Evolutionary conservation across 176 grass and related monocot genomes (phyloP).

Genomic region (Juncus inflexus): DNA sequence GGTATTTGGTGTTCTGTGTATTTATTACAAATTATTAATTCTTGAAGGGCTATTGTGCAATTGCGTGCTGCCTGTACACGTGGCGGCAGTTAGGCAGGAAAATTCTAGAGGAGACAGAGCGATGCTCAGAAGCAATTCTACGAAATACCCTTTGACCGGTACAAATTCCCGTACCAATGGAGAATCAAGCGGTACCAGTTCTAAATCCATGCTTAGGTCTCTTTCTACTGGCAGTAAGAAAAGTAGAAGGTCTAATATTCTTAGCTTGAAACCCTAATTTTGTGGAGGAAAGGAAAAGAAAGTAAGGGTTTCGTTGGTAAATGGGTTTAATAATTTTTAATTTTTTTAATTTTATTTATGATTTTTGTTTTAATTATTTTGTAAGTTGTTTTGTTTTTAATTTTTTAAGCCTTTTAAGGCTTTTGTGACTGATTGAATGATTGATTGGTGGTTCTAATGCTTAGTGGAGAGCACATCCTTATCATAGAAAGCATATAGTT

Average conservation of each 20-base stretch:
- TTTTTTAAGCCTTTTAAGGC: constrained; percentile 16
- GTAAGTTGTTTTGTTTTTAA: constrained; percentile 13
- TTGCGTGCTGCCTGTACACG: constrained; percentile 24
- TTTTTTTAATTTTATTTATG: neutral
- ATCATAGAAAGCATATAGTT: too few species aligned
- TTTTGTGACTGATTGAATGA: neutral
- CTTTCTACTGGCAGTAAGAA: constrained; percentile 27
- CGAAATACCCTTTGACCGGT: constrained; percentile 11
- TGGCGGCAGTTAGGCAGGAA: constrained; percentile 17
- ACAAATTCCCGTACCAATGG: neutral
- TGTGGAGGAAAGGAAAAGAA: constrained; percentile 12
- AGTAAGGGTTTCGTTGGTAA: constrained; percentile 10
- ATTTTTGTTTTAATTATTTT: constrained; percentile 24
- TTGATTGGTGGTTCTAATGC: too few species aligned
- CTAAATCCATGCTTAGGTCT: constrained; percentile 25
- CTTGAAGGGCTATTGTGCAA: constrained; percentile 30
- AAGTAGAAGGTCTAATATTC: constrained; percentile 12
- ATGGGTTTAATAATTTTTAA: constrained; percentile 10
- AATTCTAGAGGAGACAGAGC: constrained; percentile 10
- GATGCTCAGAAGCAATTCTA: constrained; percentile 22
- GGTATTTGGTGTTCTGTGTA: too few species aligned
- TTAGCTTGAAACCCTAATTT: constrained; percentile 20
- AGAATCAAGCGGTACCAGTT: constrained; percentile 15
- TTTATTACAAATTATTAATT: too few species aligned
- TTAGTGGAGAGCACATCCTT: too few species aligned